Evolutionary conservation across 2,329 filamentous ascomycete genomes (phyloP), one percentile per base, ranked within the genome.

Genomic region (Simplicillium aogashimaense): DNA sequence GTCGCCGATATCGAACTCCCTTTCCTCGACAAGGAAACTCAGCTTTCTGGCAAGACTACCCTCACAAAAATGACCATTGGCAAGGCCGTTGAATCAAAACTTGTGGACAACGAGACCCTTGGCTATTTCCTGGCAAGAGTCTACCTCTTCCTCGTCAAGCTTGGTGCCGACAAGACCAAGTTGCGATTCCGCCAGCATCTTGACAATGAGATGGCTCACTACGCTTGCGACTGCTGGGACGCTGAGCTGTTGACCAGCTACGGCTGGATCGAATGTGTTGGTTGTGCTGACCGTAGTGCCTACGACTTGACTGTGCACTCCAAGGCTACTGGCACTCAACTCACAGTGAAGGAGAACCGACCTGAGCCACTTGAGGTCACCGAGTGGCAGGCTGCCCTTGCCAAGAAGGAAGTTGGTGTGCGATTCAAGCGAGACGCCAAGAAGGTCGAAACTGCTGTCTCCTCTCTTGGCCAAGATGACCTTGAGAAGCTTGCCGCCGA

Each of bases 151-250:
- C 67, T 83, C 46, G 52, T 74, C 46, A 76, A 73, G 53, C 66
- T 83, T 35, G 78, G 79, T 48, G 65, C 76, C 35, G 76, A 83
- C 55, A 60, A 65, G 41, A 66, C 60, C 44, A 83, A 82, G 60
- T 66, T 83, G 31, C 73, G 79, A n/a, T 82, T 82, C 65, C 66
- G 79, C 51, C 79, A 83, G 53, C 79, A 83, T 58, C 79, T 83
- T 74, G 71, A 69, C 37, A 82, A 82, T 51, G 79, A 83, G 56
- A 83, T 83, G 79, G 78, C 78, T 3, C 78, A 83, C 58, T 83
- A 83, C 54, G 78, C 78, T n/a, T 69, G 75, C 29, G 78, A 83
- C 59, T 83, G 78, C 61, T 82, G 78, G 78, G 78, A 83, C 55
- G 78, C 77, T n/a, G 78, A 83, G 54, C 60, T 83, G 35, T 65